A percentile compares a stretch with the other conserved stretches of the same genome.
phyloP scores from a whole-genome alignment of 1,139 yeast species.

The Blastobotrys persicus region DNA sequence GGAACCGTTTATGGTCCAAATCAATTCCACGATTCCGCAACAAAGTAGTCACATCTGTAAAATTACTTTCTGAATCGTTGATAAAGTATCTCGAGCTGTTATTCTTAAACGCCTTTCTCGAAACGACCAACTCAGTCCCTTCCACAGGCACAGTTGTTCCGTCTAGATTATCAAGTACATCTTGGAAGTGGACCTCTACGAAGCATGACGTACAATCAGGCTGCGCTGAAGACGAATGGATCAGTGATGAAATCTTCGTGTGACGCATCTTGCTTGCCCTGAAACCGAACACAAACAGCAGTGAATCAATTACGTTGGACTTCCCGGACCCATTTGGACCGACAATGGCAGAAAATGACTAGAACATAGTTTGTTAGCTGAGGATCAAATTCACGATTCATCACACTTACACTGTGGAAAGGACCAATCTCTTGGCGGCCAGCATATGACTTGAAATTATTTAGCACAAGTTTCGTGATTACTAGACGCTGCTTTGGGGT shows the following conservation, averaged over 20 bases:
- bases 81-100: slow-evolving; percentile 79
- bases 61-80: slow-evolving; percentile 65
- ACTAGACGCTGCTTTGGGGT: slow-evolving; percentile 52
- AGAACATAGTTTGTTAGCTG: slow-evolving; percentile 19
- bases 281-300: slow-evolving; percentile 95
- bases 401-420: slow-evolving; percentile 52
- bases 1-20: slow-evolving; percentile 88
- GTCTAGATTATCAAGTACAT: slow-evolving; percentile 63
- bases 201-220: slow-evolving; percentile 72
- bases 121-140: slow-evolving; percentile 61
- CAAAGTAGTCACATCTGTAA: slow-evolving; percentile 73
- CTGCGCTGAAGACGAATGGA: slow-evolving; percentile 73
- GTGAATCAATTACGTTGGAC: slow-evolving; percentile 93
- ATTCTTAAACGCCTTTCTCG: slow-evolving; percentile 75
- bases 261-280: slow-evolving; percentile 97
- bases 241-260: slow-evolving; percentile 82
- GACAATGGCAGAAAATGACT: slow-evolving; percentile 95
- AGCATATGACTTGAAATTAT: slow-evolving; percentile 93
- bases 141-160: slow-evolving; percentile 46
- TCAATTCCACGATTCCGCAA: slow-evolving; percentile 87
- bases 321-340: slow-evolving; percentile 99
- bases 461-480: slow-evolving; percentile 67
- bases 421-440: slow-evolving; percentile 96
- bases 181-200: slow-evolving; percentile 89
- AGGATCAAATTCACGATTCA: not conserved